Base-by-base conservation (phyloP, 768 basidiomycete species). In the Leccinum subtestaceum region DNA sequence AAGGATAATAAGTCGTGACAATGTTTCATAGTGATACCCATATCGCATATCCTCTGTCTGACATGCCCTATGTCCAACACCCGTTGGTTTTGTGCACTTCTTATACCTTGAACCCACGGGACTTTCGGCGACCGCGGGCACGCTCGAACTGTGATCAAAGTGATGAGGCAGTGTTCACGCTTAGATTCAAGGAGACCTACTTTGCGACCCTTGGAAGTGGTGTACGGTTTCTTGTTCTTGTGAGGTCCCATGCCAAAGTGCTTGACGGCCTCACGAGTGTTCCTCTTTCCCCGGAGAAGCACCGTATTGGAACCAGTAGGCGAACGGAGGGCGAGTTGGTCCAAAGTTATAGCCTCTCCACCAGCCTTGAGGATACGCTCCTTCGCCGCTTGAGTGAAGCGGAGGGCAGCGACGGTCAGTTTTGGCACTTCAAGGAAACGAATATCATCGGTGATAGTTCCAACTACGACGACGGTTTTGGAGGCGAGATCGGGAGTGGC, bases 211-310 rank as follows among this genome's bases (percentile, higher is more conserved):
- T 96, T 97, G 74, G 93, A 95, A 70, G 80, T 82, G 50, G 95
- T 91, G 81, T 94, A 91, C 51, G 97, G 97, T 81, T 95, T 97
- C 84, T 96, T 98, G 88, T 97, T 82, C 80, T 98, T 93, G 88
- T 95, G 93, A 57, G 95, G 95, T 79, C 88, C 93, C 91, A 93
- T 93, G 78, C 96, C 96, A 75, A 98, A 98, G 85, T 98, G 96
- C 77, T 93, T 95, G 81, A 91, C 86, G 53, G 95, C 91, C 78
- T 98, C 97, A 64, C 97, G 87, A 59, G 91, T 82, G 76, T 87
- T 97, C 85, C 88, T 88, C 79, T 91, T 88, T 66, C 96, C 97
- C 63, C 96, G 83, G 67, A 99, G 80, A 68, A 98, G 79, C 62
- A 99, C 83, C 57, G 97, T 98, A 86, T 96, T 96, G 61, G 91